Base-by-base conservation (phyloP, 139 green algal genomes). In the Chlorella sp. region DNA sequence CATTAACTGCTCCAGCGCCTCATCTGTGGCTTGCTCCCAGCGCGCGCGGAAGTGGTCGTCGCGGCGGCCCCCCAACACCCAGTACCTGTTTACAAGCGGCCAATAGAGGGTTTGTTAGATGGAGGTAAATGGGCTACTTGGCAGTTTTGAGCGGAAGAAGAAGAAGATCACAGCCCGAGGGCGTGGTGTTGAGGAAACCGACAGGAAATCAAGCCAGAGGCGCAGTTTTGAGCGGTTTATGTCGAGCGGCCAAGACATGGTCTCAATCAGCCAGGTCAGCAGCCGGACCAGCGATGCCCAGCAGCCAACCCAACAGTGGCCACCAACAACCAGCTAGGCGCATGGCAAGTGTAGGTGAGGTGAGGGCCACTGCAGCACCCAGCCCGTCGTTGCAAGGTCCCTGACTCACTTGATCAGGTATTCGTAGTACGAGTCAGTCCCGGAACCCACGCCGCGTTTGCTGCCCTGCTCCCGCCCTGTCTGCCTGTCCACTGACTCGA, bases 371-470 rank as follows among this genome's bases (percentile, higher is more conserved):
- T 9, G 7, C 48, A 57, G 48, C 48, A n/a, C 48, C 9, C 48
- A 57, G 48, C 48, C 5, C 5, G n/a, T n/a, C n/a, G n/a, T n/a
- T n/a, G n/a, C n/a, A n/a, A n/a, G n/a, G n/a, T n/a, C n/a, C n/a
- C n/a, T 21, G 18, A 32, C 79, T 66, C 39, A 83, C 61, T 87
- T 88, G 4, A 88, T 69, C 15, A 88, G 40, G 84, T 88, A 94
- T 86, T 94, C 92, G 77, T 93, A 94, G 81, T 90, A 93, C 0
- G 81, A 90, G 85, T 94, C 92, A 26, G 90, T 86, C 64, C 84
- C 79, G 2, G 85, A 90, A 16, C 88, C 90, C 48, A 94, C 76
- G 30, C 87, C 89, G 42, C 80, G 87, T 48, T 87, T 71, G 39
- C 82, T 53, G 2, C 83, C 90, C 71, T 87, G 37, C 68, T 71